These are phyloP conservation scores for Leccinum discolor DNA, from an alignment of 1,284 basidiomycete species.

Conservation along the genomic window DNA sequence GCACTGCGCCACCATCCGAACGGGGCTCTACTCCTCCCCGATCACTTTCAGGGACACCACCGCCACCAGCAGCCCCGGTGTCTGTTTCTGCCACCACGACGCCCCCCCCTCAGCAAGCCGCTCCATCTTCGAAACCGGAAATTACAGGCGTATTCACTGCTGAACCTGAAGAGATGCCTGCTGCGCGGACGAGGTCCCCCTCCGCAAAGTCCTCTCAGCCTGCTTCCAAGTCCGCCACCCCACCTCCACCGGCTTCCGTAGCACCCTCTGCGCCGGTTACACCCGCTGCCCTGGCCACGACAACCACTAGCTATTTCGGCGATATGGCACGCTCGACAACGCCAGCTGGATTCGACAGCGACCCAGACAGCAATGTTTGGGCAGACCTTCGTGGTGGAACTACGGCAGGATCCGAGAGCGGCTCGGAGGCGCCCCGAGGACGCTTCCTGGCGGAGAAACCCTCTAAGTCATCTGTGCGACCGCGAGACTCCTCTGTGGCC, in stretches of 20 bases:
- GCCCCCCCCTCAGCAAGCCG: slow-evolving; percentile 10
- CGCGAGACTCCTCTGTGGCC: slow-evolving; percentile 23
- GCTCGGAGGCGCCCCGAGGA: slow-evolving; percentile 20
- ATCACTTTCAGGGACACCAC: slow-evolving; percentile 21
- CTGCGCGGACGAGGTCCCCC: slow-evolving; percentile 2
- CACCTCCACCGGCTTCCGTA: slow-evolving; percentile 11
- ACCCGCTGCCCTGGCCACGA: slow-evolving; percentile 19
- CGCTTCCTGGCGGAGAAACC: slow-evolving; percentile 16
- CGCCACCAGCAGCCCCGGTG: slow-evolving; percentile 11
- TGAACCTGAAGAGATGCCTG: slow-evolving; percentile 30
- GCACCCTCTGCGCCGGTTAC: slow-evolving; percentile 23
- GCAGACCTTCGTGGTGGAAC: slow-evolving; percentile 15
- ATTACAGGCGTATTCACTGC: slow-evolving; percentile 23
- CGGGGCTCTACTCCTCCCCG: slow-evolving; percentile 16
- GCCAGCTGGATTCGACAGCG: slow-evolving; percentile 21
- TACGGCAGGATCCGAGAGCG: slow-evolving; percentile 17
- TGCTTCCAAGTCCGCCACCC: slow-evolving; percentile 19
- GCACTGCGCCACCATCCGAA: slow-evolving; percentile 15
- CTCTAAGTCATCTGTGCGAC: slow-evolving; percentile 28
- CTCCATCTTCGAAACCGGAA: slow-evolving; percentile 8
- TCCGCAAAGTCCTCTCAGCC: slow-evolving; percentile 15
- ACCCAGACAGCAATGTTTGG: slow-evolving; percentile 30
- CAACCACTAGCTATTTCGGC: slow-evolving; percentile 20
- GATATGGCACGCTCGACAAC: slow-evolving; percentile 30
- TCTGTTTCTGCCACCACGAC: slow-evolving; percentile 12